A percentile compares a stretch with the other conserved stretches of the same genome.
These are phyloP conservation scores for Meyerozyma sp. DNA, from an alignment of 1,139 yeast genomes.

Conservation along the genomic window DNA sequence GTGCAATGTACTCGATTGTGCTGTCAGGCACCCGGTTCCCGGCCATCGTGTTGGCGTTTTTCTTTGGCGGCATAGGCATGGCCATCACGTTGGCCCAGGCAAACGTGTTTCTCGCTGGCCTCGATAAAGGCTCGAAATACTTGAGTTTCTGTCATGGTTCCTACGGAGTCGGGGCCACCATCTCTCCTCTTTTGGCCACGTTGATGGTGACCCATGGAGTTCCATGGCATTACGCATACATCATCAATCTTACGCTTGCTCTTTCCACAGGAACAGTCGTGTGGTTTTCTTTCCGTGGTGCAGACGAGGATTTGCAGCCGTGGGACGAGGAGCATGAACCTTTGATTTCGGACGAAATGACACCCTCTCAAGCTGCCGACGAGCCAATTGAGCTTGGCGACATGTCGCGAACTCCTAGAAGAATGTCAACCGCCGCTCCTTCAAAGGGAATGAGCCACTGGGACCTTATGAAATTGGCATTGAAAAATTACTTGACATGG, in stretches of 20 bases:
- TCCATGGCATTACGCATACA: conserved; percentile 51
- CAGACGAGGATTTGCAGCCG: conserved; percentile 36
- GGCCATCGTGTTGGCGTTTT: conserved; percentile 46
- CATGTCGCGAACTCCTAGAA: not conserved
- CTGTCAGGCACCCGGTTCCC: conserved; percentile 25
- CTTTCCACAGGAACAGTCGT: conserved; percentile 19
- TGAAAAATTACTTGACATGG: conserved; percentile 48
- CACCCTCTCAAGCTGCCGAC: conserved; percentile 3
- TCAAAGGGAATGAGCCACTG: not conserved
- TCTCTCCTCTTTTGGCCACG: conserved; percentile 56
- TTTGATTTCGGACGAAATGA: not conserved
- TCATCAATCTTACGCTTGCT: conserved; percentile 40
- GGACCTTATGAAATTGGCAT: conserved; percentile 15
- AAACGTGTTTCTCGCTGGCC: conserved; percentile 50
- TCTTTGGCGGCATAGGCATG: conserved; percentile 55
- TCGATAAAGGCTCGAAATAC: conserved; percentile 43
- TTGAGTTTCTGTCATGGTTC: conserved; percentile 53
- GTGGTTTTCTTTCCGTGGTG: conserved; percentile 34
- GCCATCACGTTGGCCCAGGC: conserved; percentile 53
- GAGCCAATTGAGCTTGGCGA: conserved; percentile 5
- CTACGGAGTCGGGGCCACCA: conserved; percentile 61
- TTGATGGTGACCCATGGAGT: conserved; percentile 43
- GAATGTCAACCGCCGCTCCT: not conserved
- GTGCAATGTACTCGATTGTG: conserved; percentile 2
- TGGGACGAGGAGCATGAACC: conserved; percentile 23